phyloP scores from a whole-genome alignment of 1,284 basidiomycete species.

The Tilletia caries region DNA sequence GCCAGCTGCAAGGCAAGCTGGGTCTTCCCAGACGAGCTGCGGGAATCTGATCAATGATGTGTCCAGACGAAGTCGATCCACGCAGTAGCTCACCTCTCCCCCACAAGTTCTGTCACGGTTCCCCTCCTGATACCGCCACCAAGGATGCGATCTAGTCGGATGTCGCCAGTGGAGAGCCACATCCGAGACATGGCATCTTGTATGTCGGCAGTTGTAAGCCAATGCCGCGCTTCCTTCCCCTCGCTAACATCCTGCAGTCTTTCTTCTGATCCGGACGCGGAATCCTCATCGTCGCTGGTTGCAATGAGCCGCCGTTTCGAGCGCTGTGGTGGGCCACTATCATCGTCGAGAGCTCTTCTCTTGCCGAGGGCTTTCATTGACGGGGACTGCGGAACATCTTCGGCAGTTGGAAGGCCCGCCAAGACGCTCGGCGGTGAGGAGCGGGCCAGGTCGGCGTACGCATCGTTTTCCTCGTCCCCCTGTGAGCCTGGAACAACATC shows the following conservation, averaged over 20 bases:
- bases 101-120: slow-evolving; percentile 38
- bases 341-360: not conserved
- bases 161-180: slow-evolving; percentile 21
- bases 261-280: not conserved
- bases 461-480: not conserved
- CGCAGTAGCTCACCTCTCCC: slow-evolving; percentile 35
- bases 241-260: not conserved
- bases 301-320: not conserved
- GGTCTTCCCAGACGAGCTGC: slow-evolving; percentile 40
- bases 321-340: not conserved
- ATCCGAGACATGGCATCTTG: not conserved
- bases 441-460: not conserved
- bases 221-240: not conserved
- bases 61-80: too few species aligned
- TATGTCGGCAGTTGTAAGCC: not conserved
- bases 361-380: not conserved
- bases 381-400: not conserved
- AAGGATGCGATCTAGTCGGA: slow-evolving; percentile 30
- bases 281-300: slow-evolving; percentile 18
- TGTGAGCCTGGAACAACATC: slow-evolving; percentile 1
- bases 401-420: not conserved
- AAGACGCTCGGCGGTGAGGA: not conserved
- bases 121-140: slow-evolving; percentile 29
- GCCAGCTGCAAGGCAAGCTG: slow-evolving; percentile 36
- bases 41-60: not conserved